These are phyloP conservation scores for Pholiota microspora DNA, from an alignment of 768 basidiomycete genomes.

Conservation along the genomic window DNA sequence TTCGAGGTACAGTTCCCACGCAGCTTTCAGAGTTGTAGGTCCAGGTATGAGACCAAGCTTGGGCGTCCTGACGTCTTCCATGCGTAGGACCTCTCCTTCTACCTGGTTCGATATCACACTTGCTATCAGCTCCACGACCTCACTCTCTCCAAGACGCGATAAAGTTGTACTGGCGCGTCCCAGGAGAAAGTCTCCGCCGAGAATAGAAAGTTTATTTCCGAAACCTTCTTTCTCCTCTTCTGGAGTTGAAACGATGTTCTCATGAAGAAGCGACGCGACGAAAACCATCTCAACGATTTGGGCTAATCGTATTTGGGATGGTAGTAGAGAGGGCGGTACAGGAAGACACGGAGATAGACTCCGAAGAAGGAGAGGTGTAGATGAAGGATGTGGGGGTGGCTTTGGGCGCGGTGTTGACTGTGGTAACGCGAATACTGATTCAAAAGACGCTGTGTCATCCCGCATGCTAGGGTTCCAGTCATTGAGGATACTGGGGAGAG, in stretches of 20 bases:
- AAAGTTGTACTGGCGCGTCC: conserved; percentile 88
- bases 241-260: conserved; percentile 81
- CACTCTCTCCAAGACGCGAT: conserved; percentile 78
- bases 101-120: conserved; percentile 92
- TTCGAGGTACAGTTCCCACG: conserved; percentile 73
- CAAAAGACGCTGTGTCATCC: conserved; percentile 70
- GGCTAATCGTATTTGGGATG: conserved; percentile 88
- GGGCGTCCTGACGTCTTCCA: conserved; percentile 50
- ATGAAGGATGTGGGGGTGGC: conserved; percentile 15
- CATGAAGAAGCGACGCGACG: conserved; percentile 90
- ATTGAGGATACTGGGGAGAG: conserved; percentile 76
- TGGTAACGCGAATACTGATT: conserved; percentile 50
- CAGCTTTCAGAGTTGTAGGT: conserved; percentile 36
- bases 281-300: conserved; percentile 99
- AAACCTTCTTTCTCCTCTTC: conserved; percentile 63
- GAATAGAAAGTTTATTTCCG: conserved; percentile 91
- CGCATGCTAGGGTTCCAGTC: conserved; percentile 91
- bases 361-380: conserved; percentile 14
- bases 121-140: conserved; percentile 92
- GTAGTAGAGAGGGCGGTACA: conserved; percentile 53
- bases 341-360: conserved; percentile 22
- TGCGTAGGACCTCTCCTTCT: conserved; percentile 93
- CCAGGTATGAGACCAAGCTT: conserved; percentile 28
- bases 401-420: conserved; percentile 32
- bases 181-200: conserved; percentile 94